These are phyloP conservation scores for Macadamia tetraphylla DNA, from an alignment of 164 flowering plant species.

Conservation along the genomic window DNA sequence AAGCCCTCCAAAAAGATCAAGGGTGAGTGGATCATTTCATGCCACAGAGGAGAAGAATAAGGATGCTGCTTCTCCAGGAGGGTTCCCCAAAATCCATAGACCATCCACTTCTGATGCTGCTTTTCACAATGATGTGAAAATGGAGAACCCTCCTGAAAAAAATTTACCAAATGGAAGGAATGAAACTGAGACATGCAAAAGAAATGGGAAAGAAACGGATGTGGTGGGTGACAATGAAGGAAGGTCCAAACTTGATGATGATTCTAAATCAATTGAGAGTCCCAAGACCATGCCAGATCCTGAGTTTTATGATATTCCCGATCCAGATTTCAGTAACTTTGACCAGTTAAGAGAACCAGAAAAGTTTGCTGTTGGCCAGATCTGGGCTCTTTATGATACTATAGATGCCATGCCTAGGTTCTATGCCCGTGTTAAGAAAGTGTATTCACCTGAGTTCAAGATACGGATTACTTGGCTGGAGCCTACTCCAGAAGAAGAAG, in stretches of 20 bases:
- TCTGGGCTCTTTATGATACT: slow-evolving; percentile 81
- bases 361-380: slow-evolving; percentile 51
- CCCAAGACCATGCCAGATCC: slow-evolving; percentile 13
- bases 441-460: slow-evolving; percentile 40
- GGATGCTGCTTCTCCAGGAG: slow-evolving; percentile 13
- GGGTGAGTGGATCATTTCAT: slow-evolving; percentile 17
- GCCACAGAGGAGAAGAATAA: slow-evolving; percentile 13
- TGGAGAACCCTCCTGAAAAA: slow-evolving; percentile 12
- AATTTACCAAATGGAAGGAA: slow-evolving; percentile 15
- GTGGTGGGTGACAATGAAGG: slow-evolving; percentile 1
- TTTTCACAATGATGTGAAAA: slow-evolving; percentile 11
- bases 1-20: slow-evolving; percentile 23
- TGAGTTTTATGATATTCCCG: slow-evolving; percentile 29
- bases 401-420: slow-evolving; percentile 85
- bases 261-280: neutral
- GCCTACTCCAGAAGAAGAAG: slow-evolving; percentile 38
- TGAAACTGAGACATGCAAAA: slow-evolving; percentile 7
- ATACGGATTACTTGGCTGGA: slow-evolving; percentile 74
- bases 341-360: slow-evolving; percentile 41
- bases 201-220: slow-evolving; percentile 4
- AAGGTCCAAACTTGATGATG: slow-evolving; percentile 1
- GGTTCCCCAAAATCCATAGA: neutral
- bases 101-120: slow-evolving; percentile 12
- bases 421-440: slow-evolving; percentile 59
- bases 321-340: slow-evolving; percentile 66